phyloP scores from a whole-genome alignment of 73 alveolate genomes.

The Stentor coeruleus region DNA sequence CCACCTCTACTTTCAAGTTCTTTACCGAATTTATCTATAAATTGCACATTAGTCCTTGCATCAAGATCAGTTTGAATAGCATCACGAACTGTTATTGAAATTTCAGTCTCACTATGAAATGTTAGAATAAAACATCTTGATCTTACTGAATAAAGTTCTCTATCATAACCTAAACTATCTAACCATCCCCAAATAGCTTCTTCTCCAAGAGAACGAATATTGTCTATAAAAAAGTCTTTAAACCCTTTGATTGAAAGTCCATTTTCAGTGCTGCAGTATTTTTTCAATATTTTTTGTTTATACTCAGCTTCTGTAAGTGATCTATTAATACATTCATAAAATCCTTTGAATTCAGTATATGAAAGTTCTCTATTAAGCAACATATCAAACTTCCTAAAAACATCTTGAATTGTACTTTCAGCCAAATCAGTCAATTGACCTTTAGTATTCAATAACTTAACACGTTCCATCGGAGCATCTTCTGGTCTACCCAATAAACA shows the following conservation, averaged over 20 bases:
- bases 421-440: constrained; percentile 11
- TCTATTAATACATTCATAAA: background rate
- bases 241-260: background rate
- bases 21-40: too few species aligned
- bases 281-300: background rate
- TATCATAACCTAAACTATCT: background rate
- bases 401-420: background rate
- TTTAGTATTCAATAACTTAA: background rate
- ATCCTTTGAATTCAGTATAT: too few species aligned
- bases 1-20: background rate
- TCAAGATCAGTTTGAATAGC: constrained; percentile 3
- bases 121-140: background rate
- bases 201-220: background rate
- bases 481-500: background rate
- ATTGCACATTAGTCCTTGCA: background rate
- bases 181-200: background rate
- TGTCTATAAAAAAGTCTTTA: background rate
- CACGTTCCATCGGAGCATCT: background rate
- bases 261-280: too few species aligned
- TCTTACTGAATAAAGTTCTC: background rate
- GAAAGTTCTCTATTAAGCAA: background rate
- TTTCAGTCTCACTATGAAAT: background rate
- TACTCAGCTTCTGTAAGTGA: background rate
- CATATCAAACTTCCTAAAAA: background rate
- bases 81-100: constrained; percentile 30